Evolutionary conservation across 2,329 filamentous ascomycete species (phyloP), one percentile per base, ranked within the genome.

Genomic region (Pseudogymnoascus sp.): DNA sequence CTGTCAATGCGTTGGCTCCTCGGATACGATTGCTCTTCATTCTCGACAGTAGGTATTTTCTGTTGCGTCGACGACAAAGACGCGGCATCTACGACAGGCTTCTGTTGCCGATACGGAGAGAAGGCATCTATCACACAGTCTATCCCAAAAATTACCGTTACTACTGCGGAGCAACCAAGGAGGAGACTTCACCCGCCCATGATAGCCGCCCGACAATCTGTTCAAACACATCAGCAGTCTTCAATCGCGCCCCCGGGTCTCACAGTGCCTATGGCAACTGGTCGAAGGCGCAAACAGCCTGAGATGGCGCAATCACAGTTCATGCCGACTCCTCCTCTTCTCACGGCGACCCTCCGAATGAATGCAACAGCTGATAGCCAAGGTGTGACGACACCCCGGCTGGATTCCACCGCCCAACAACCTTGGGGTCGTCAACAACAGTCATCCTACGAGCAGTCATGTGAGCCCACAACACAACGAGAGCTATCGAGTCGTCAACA

Each of bases 361-460:
- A 51, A 23, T 61, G 45, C 60, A 45, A 63, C 64, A 31, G 42
- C 45, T 42, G 23, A 26, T n/a, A 45, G 8, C 23, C 51, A 37
- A 12, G 31, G 12, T 64, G 40, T 29, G 47, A 31, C 23, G 47
- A 54, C 47, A 3, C 23, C 47, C 14, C 26, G 14, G 8, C 23
- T 54, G 14, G 23, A 3, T 54, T 31, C 23, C 3, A 14, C 23
- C 23, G 6, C 45, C 21, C 45, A 29, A n/a, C 45, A 54, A 16
- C 47, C 23, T 51, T 29, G 23, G 23, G 8, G n/a, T 31, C 14
- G n/a, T 54, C 47, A 54, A 16, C 47, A 16, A 10, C 47, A 54
- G 14, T 31, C 14, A 3, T 29, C 8, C 14, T 54, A 54, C 21
- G 23, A 54, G 14, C 47, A 11, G 7, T 23, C 23, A 31, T 5